These are phyloP conservation scores for Aureobasidium sp. DNA, from an alignment of 2,329 filamentous ascomycete species.

Conservation along the genomic window DNA sequence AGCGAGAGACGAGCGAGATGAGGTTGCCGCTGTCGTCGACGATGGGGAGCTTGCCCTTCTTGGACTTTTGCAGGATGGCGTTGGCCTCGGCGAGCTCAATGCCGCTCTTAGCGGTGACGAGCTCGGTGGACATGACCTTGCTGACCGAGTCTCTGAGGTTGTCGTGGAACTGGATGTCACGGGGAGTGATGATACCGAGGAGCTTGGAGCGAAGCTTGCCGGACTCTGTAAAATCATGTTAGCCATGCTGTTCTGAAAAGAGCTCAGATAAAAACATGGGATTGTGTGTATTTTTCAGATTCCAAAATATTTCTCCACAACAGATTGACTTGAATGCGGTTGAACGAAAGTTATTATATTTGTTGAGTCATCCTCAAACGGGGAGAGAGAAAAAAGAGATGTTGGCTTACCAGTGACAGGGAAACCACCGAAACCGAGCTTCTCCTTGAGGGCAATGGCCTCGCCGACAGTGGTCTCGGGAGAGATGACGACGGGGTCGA, in stretches of 20 bases:
- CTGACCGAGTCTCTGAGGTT: conserved; percentile 64
- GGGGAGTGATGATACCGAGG: conserved; percentile 92
- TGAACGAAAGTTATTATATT: conserved; percentile 99
- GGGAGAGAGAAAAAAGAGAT: conserved; percentile 14
- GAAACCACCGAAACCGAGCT: conserved; percentile 98
- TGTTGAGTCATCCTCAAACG: conserved; percentile 62
- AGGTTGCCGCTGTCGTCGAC: conserved; percentile 40
- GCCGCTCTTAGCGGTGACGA: conserved; percentile 77
- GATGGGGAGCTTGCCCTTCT: conserved; percentile 68
- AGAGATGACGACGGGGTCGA: conserved; percentile 87
- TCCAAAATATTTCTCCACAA: conserved; percentile 25
- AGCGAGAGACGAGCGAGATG: conserved; percentile 82
- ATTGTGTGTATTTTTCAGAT: conserved; percentile 12
- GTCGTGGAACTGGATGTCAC: conserved; percentile 94
- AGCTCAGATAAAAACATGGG: not conserved
- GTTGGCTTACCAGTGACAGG: conserved; percentile 84
- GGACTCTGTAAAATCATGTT: conserved; percentile 52
- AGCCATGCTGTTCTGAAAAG: not conserved
- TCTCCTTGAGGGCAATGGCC: conserved; percentile 86
- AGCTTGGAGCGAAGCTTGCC: conserved; percentile 93
- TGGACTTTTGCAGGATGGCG: conserved; percentile 83
- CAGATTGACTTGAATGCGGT: conserved; percentile 60
- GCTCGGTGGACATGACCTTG: conserved; percentile 89
- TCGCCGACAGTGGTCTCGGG: conserved; percentile 83
- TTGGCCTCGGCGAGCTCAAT: conserved; percentile 85